Evolutionary conservation across 140 eudicot genomes (phyloP), one percentile per base, ranked within the genome.

Genomic region (Flaveria floridana): DNA sequence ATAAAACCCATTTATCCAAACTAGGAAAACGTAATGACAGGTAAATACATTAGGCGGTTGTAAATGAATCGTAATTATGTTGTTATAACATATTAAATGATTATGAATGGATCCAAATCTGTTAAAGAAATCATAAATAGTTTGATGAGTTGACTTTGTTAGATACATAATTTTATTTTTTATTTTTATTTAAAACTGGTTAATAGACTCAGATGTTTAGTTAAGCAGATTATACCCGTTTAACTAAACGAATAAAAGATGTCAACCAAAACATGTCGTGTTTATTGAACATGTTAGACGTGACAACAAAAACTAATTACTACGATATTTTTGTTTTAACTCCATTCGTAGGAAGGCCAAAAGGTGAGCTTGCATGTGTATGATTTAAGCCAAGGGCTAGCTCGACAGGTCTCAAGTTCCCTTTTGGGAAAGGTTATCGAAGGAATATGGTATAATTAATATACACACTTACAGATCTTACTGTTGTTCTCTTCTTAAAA

Each of bases 341-440:
- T 80, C 63, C 86, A 85, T 44, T 0, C 9, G 34, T 23, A 79
- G 98, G 92, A 92, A 74, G 87, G 85, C 46, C 66, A 86, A 78
- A 88, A 85, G 80, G 98, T 92, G 67, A 63, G 83, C 72, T 80
- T 92, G 82, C 84, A 89, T 59, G 91, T 87, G 15, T 92, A 92
- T 58, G 98, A 92, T 72, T 78, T 92, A 56, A 92, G 98, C 85
- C 92, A 86, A 68, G 98, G 98, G 23, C 75, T 89, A 67, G 98
- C 98, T 73, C 81, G 84, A 15, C 98, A 92, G 65, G 71, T 92
- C 78, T 87, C 98, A 3, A 80, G 76, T 62, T 77, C 95, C 20
- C 81, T 92, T 70, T 78, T 88, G 78, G 96, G 98, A 73, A 92
- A 87, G 81, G 79, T 83, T 26, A 89, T 92, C 68, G 98, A 92